Percentiles rank a stretch among this genome's conserved stretches.
These are phyloP conservation scores for Jatropha podagrica DNA, from an alignment of 441 rosid genomes.

Conservation along the genomic window DNA sequence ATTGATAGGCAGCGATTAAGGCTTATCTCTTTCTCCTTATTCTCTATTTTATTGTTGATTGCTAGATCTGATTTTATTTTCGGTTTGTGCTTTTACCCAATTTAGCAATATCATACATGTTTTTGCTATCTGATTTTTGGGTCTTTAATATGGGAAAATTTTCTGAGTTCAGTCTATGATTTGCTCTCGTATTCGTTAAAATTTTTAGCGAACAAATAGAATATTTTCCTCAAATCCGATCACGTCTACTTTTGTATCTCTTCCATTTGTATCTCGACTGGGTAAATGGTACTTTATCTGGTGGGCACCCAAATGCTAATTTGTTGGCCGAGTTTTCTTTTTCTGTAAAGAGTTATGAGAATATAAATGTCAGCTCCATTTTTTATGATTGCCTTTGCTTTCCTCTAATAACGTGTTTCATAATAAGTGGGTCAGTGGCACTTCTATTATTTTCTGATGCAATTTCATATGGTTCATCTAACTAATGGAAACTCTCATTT, in stretches of 20 bases:
- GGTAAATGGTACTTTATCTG: background rate
- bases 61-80: constrained; percentile 18
- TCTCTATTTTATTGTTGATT: background rate
- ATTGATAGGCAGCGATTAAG: background rate
- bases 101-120: background rate
- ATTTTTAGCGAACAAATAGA: background rate
- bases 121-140: background rate
- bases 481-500: constrained; percentile 1
- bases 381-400: constrained; percentile 4
- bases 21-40: background rate
- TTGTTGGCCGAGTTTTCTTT: background rate
- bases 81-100: background rate
- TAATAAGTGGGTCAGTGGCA: background rate
- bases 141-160: background rate
- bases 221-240: background rate
- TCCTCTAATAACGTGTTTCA: background rate
- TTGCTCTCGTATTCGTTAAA: background rate
- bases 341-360: background rate
- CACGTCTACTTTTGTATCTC: background rate
- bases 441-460: background rate
- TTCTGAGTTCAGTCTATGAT: background rate
- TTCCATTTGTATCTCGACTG: background rate
- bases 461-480: background rate
- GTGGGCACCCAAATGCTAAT: background rate
- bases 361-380: background rate